Evolutionary conservation across 352 stramenopile genomes (phyloP), one percentile per base, ranked within the genome.

Genomic region (Pythium aristosporum): DNA sequence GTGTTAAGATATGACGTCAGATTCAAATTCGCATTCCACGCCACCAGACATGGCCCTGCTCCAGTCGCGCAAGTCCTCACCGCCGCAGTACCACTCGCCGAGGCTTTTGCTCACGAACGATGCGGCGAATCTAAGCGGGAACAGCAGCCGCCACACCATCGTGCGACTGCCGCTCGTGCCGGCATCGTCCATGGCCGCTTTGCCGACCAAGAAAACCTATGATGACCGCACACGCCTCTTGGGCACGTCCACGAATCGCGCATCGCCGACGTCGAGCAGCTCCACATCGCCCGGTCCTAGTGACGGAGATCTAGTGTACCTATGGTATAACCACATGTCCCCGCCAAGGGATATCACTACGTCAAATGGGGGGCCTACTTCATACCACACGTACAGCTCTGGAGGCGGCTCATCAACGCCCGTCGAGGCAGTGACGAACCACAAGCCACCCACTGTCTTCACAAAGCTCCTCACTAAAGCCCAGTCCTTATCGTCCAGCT

Each of bases 1-100:
- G 9, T 49, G 37, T 64, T 55, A 5, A 30, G 25, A 30, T 30
- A 69, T 59, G 51, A 63, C 63, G 59, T 69, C 63, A 61, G 63
- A 69, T 57, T 63, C 63, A 11, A 20, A 41, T 16, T 39, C 47
- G 15, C 36, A 25, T 16, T 34, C 53, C 28, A 55, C 46, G 44
- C 61, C 56, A 5, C 62, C 60, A 23, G 34, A 20, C 47, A 57
- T 69, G 55, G 55, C 56, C 15, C 56, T 63, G 28, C 28, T 61
- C 41, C 48, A 64, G 55, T 25, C 55, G 18, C 63, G 5, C 39
- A 12, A 20, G 9, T 37, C 36, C 36, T 37, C 39, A 7, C 21
- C 13, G 23, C 52, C 36, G n/a, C 51, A 20, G 52, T 49, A 46
- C 39, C 21, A 41, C 52, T 53, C 34, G 28, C 32, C 21, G 5